These are phyloP conservation scores for Keithomyces neogunnii DNA, from an alignment of 2,329 filamentous ascomycete genomes.

Conservation along the genomic window DNA sequence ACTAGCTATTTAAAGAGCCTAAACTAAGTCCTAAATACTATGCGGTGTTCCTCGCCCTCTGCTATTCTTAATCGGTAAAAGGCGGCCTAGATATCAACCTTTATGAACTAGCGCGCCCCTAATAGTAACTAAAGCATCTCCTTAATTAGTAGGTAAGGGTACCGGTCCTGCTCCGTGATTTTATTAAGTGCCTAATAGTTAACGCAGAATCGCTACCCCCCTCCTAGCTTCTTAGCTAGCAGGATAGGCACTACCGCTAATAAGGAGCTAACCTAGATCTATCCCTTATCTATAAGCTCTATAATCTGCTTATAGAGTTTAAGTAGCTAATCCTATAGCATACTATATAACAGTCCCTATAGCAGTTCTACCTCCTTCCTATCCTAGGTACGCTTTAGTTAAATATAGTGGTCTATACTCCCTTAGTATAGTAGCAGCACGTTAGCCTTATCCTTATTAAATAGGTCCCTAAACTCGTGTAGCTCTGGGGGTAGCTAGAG, in stretches of 20 bases:
- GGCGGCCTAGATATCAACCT: neutral
- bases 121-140: conserved; percentile 9
- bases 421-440: too few relatives aligned
- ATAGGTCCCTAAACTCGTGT: too few relatives aligned
- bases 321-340: neutral
- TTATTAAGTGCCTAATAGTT: conserved; percentile 18
- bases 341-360: neutral
- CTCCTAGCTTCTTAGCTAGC: conserved; percentile 10
- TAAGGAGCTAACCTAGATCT: neutral
- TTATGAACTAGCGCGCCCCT: neutral
- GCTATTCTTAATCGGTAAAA: conserved; percentile 13
- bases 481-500: too few relatives aligned
- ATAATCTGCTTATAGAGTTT: neutral
- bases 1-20: conserved; percentile 11
- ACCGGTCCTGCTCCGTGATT: conserved; percentile 17
- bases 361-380: neutral
- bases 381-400: too few relatives aligned
- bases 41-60: conserved; percentile 11
- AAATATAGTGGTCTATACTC: too few relatives aligned
- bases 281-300: neutral
- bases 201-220: conserved; percentile 14
- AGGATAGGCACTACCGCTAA: conserved; percentile 6
- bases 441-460: too few relatives aligned
- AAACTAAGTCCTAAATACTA: conserved; percentile 13
- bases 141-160: conserved; percentile 16